Base-by-base conservation (phyloP, 495 filamentous ascomycete species). In the Clohesyomyces aquaticus region DNA sequence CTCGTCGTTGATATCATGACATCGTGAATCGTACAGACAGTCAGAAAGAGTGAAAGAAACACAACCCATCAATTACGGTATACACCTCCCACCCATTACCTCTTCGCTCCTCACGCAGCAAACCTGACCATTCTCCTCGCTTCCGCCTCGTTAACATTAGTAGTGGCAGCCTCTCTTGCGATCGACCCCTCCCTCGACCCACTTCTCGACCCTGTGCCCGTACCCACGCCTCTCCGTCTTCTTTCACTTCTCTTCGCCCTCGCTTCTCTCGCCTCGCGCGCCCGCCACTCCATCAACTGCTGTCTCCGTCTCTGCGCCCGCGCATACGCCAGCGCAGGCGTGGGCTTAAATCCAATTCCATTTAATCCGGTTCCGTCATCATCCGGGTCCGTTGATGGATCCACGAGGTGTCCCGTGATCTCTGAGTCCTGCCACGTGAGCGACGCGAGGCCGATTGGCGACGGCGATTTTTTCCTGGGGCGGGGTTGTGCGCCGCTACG, bases 331-430 rank as follows among this genome's bases (percentile, higher is more conserved):
- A 92, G 85, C 29, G 89, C 88, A 18, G 92, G 82, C 9, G 91
- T 97, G 0, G 93, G 93, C 65, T 85, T 88, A 75, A 96, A 97
- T 1, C 93, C 93, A 70, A 98, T 88, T 14, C 93, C 93, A 74
- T 95, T 77, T 52, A 80, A 71, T 16, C 80, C 77, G 3, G 69
- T 71, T 14, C 77, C 77, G 55, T 79, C 75, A 45, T 79, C 79
- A 22, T 80, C 79, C 0, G 73, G 68, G 28, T 72, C 65, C 14
- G 29, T 55, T 18, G 68, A 55, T 18, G 68, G 68, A 27, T 70
- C 62, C 18, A 53, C 59, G 41, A 61, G 59, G 71, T 94, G 88
- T 18, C 91, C 85, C 0, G 91, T 95, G 63, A 95, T 93, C 67
- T 96, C 91, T 56, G 87, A 80, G 63, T 91, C 88, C 69, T 86